Conservation (phyloP, 148 eudicot species). For the Dysphania ambrosioides region DNA sequence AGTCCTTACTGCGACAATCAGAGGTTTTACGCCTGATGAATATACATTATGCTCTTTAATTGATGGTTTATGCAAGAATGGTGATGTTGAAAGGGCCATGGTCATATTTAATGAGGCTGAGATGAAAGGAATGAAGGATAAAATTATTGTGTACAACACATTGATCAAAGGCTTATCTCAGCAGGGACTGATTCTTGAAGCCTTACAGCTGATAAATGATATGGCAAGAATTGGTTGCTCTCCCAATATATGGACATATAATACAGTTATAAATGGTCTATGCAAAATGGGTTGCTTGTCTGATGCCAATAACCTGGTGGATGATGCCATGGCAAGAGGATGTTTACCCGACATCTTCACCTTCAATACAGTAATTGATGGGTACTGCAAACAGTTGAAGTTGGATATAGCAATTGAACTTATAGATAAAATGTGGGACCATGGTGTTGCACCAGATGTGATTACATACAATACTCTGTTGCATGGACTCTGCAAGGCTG, state of each 20-base stretch:
- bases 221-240: constrained; percentile 66
- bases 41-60: constrained; percentile 77
- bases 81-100: constrained; percentile 70
- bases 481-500: constrained; percentile 84
- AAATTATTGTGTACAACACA: constrained; percentile 63
- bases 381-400: constrained; percentile 78
- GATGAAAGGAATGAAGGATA: constrained; percentile 57
- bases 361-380: constrained; percentile 86
- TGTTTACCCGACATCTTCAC: constrained; percentile 81
- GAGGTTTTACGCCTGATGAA: constrained; percentile 75
- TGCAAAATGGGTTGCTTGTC: constrained; percentile 86
- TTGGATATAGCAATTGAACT: constrained; percentile 69
- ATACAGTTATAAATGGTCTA: constrained; percentile 71
- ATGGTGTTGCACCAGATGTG: constrained; percentile 69
- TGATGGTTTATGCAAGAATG: constrained; percentile 68
- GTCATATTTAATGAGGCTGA: constrained; percentile 50
- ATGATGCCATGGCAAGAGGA: constrained; percentile 73
- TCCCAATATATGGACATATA: constrained; percentile 80
- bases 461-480: constrained; percentile 80
- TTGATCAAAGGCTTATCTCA: constrained; percentile 75
- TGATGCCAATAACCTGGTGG: constrained; percentile 68
- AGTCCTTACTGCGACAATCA: constrained; percentile 59
- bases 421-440: constrained; percentile 68
- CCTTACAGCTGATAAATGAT: constrained; percentile 64
- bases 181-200: constrained; percentile 64